Evolutionary conservation across 192 early-diverging fungal genomes (phyloP), one percentile per base, ranked within the genome.

Genomic region (Coemansia sp.): DNA sequence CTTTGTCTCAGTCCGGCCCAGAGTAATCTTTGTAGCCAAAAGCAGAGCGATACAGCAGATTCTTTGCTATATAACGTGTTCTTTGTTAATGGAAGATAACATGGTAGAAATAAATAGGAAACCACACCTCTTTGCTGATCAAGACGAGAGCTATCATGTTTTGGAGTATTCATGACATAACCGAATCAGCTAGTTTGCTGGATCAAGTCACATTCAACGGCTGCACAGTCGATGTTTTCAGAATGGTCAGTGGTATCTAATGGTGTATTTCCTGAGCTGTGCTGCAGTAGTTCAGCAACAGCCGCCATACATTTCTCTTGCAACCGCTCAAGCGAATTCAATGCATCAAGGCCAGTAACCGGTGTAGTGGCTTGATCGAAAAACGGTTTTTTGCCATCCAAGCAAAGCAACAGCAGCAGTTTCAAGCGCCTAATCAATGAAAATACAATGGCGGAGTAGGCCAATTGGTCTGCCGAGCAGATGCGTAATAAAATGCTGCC

Each of bases 401-500:
- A 54, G 0, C 20, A 16, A 19, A 8, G 17, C 20, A 53, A 22
- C 39, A 75, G 53, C 22, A 77, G 44, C 48, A 81, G 61, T 7
- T 37, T 39, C 32, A 81, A 43, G 0, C 78, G 69, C 19, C 56
- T 63, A 12, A 54, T 49, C 17, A 72, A n/a, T 2, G 73, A 69
- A 49, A 60, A 48, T 5, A 68, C 43, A 5, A 71, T 66, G 9
- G 72, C 72, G 13, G 68, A n/a, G 39, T 71, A 67, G 14, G 37
- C 39, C 10, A 25, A 37, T 43, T n/a, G n/a, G n/a, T 40, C 38
- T 9, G 42, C 20, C 2, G 77, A 73, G 25, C 62, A 32, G 14
- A 81, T 67, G 40, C 74, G 74, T 37, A 81, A 14, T 3, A 64
- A 51, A 42, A 81, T 40, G 9, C 57, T 67, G 70, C 53, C 64